Base-by-base conservation (phyloP, 1,284 basidiomycete genomes). In the Leucoagaricus sp. region DNA sequence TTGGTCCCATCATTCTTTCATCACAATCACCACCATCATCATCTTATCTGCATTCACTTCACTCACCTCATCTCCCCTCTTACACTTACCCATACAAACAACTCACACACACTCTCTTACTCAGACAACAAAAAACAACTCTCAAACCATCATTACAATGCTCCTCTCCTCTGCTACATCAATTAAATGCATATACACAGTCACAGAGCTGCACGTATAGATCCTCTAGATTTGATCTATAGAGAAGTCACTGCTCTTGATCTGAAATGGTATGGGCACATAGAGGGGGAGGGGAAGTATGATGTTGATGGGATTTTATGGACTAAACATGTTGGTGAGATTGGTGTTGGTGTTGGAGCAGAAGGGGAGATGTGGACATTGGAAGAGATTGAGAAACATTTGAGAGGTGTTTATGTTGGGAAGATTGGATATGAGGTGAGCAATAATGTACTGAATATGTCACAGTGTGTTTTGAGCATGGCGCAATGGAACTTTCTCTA, bases 191-290 rank as follows among this genome's bases (percentile, higher is more conserved):
- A 94, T 23, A 85, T 80, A 0, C 89, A 91, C 63, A 89, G 89
- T 0, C 91, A 93, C 65, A 82, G 90, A 41, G 90, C 93, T 12
- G 91, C 90, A 0, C 79, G 83, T 53, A 89, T 96, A 46, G 93
- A 96, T 67, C 94, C 94, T 0, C 75, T 96, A 21, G 91, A 93
- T 70, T 73, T 96, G 47, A 87, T 95, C 42, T 86, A 91, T 57
- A 84, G 93, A 29, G 91, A 94, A 65, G 91, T 96, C 0, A 85
- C 84, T 3, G 94, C 93, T 1, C 80, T 96, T 25, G 81, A 91
- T 63, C 89, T 92, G 0, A 67, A 77, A 47, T 82, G 94, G 28
- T 96, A 96, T 62, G 91, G 91, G 0, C 78, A 94, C 2, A 63
- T 69, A 1, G 81, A 89, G 56, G 68, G 75, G 12, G 66, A 72